Conservation (phyloP, 2,329 filamentous ascomycete genomes). For the Cladosporium sp. region DNA sequence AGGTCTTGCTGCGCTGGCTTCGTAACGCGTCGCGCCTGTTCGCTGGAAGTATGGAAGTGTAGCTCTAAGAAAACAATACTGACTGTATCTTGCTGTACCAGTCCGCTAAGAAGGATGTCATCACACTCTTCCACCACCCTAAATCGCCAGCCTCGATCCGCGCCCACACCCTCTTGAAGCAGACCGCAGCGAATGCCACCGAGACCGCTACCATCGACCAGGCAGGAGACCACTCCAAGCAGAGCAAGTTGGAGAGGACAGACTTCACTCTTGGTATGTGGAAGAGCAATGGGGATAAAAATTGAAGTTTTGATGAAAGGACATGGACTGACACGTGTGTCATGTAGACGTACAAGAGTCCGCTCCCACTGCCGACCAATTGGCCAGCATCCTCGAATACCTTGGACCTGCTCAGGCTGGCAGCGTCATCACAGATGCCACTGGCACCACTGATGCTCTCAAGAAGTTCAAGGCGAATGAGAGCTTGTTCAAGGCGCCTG, state of each 20-base stretch:
- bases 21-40: neutral
- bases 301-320: neutral
- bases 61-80: neutral
- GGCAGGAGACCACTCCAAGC: slow-evolving; percentile 64
- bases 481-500: slow-evolving; percentile 70
- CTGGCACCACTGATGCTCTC: slow-evolving; percentile 73
- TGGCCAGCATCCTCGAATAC: slow-evolving; percentile 82
- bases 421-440: slow-evolving; percentile 74
- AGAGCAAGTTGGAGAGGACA: slow-evolving; percentile 61
- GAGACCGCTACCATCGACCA: slow-evolving; percentile 73
- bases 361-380: slow-evolving; percentile 77
- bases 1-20: neutral
- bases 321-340: neutral
- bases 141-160: slow-evolving; percentile 70
- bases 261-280: slow-evolving; percentile 72
- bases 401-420: slow-evolving; percentile 63
- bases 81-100: neutral
- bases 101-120: slow-evolving; percentile 65
- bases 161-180: slow-evolving; percentile 76
- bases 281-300: neutral
- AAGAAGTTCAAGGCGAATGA: slow-evolving; percentile 72
- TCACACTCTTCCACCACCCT: slow-evolving; percentile 94
- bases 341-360: slow-evolving; percentile 70
- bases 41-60: neutral
- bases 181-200: slow-evolving; percentile 70